phyloP scores from a whole-genome alignment of 2,329 filamentous ascomycete species.

The Cryphonectria carpinicola region DNA sequence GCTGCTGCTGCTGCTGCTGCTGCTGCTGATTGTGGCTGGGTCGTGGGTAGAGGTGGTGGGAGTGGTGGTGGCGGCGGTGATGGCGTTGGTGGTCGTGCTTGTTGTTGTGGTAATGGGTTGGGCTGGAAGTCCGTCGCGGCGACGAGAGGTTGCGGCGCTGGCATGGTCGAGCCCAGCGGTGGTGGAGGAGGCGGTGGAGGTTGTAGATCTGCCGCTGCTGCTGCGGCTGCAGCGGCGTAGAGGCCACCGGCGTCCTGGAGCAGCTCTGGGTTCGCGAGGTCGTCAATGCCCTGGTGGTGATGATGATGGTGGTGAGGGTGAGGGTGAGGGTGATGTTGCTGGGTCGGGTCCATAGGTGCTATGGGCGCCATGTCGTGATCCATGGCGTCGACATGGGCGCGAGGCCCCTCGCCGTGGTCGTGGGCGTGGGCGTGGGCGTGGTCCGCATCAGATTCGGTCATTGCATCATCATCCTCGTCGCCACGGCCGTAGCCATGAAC shows the following conservation, averaged over 20 bases:
- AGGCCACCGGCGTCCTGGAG: constrained; percentile 16
- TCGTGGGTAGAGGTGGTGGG: background rate
- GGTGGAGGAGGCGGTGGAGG: constrained; percentile 23
- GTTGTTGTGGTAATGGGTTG: constrained; percentile 12
- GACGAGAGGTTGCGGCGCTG: constrained; percentile 29
- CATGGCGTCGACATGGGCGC: constrained; percentile 17
- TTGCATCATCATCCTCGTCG: constrained; percentile 14
- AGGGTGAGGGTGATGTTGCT: constrained; percentile 22
- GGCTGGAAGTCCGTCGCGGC: constrained; percentile 30
- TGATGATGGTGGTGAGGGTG: constrained; percentile 8
- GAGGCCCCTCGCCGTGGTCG: constrained; percentile 10
- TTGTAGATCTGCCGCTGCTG: constrained; percentile 25
- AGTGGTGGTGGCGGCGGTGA: background rate
- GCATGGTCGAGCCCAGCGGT: constrained; percentile 24
- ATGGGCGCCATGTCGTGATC: constrained; percentile 28
- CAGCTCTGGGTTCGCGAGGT: constrained; percentile 24
- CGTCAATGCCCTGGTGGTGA: constrained; percentile 23
- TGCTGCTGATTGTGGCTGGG: background rate
- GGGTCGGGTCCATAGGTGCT: constrained; percentile 26
- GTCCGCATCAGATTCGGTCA: constrained; percentile 6
- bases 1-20: background rate
- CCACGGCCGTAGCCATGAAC: constrained; percentile 13
- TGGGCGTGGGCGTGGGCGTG: constrained; percentile 14
- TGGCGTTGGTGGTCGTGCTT: background rate
- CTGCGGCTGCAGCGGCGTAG: constrained; percentile 21